Evolutionary conservation across 306 rosid species (phyloP), one percentile per base, ranked within the genome.

Genomic region (Hippophae gyantsensis): DNA sequence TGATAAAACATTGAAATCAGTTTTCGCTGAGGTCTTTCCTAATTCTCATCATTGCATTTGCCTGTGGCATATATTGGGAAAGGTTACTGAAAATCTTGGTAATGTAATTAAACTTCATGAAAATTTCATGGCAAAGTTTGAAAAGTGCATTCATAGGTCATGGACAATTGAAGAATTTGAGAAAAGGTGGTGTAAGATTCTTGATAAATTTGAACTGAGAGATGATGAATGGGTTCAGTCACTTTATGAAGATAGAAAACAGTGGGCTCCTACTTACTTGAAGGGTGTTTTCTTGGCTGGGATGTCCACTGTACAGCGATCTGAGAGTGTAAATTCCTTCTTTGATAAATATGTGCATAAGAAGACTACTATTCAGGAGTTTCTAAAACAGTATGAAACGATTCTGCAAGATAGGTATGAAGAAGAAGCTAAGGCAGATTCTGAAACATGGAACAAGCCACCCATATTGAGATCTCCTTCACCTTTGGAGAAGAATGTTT

Each of bases 361-460:
- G 86, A 92, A 88, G 82, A 92, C 96, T 61, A 71, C 86, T 55
- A 83, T 82, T 43, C 95, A 79, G 72, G 99, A 92, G 70, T 92
- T 92, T 69, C 75, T 86, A 66, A 88, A 78, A 72, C 95, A 76
- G 80, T 88, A 92, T 54, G 95, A 86, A 75, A 53, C 76, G 62
- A 78, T 92, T 71, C 75, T 92, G 69, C 99, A 85, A 78, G 99
- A 92, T 74, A 80, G 96, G 78, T 92, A 83, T 70, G 99, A 92
- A 73, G 99, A 92, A 79, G 99, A 92, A 84, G 99, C 96, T 38
- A 92, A 88, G 74, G 96, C 96, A 67, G 96, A 92, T 80, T 87
- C 85, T 42, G 99, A 92, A 73, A 83, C 86, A 26, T 88, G 93
- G 96, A 88, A 80, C 80, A 92, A 82, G 77, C 81, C 65, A 43